Base-by-base conservation (phyloP, 768 basidiomycete genomes). In the Tricholoma bakamatsutake region DNA sequence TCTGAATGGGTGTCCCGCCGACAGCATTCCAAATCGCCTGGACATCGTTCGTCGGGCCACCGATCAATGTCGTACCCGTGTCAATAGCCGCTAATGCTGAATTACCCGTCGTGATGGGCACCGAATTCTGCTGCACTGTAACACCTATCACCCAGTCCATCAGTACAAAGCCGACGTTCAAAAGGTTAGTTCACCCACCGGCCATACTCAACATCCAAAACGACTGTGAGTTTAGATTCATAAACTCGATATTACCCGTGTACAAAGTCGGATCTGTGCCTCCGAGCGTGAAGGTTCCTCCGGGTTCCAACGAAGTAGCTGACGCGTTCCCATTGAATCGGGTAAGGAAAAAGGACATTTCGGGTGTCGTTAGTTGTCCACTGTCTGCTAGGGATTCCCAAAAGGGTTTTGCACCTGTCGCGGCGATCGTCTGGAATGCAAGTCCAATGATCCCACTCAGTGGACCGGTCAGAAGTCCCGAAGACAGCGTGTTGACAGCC, bases 51-150 rank as follows among this genome's bases (percentile, higher is more conserved):
- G 82, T 69, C 0, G 97, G 95, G 0, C 86, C 96, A 21, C 90
- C 95, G 55, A 99, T 89, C 54, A 98, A 80, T 2, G 94, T 96
- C 0, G 96, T 98, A 24, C 94, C 95, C 0, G 94, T 97, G 65
- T 98, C 96, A 55, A 98, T 97, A 8, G 93, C 94, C 10, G 87
- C 79, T 10, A 85, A 66, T 0, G 83, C 73, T 0, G 70, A 53
- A 27, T 59, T 52, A 18, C 78, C 80, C 1, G 74, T 69, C 0
- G 79, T 56, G 11, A 87, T 64, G 0, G 66, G 51, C 12, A 88
- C 66, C 0, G 67, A 55, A 1, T 76, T 70, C 1, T 84, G 83
- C 58, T 85, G 77, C 5, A 91, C 80, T 1, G 81, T 85, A 4
- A 91, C 55, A 28, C 64, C 88, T 90, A 59, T 5, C 24, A 47